Evolutionary conservation across 2,329 filamentous ascomycete species (phyloP).

Genomic region (Gyromitra esculenta): DNA sequence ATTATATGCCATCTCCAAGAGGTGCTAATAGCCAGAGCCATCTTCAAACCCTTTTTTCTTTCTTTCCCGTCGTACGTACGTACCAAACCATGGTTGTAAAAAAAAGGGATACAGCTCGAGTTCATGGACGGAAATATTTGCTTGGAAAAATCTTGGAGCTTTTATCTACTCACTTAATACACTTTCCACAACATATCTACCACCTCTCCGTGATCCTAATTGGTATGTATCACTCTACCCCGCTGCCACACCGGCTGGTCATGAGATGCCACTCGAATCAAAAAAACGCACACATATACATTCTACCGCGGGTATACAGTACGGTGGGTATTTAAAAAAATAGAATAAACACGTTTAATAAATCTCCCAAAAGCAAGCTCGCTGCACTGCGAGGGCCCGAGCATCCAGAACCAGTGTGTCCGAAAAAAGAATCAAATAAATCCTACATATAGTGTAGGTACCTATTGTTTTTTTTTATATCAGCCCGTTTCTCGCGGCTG

Average conservation of each 20-base stretch:
- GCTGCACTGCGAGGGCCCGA: background rate
- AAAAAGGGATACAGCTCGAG: background rate
- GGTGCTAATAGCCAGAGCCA: background rate
- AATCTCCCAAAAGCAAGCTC: background rate
- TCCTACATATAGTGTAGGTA: background rate
- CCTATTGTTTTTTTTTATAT: background rate
- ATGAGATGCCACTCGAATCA: slow-evolving; percentile 20
- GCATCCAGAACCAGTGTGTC: background rate
- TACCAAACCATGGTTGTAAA: too few relatives aligned
- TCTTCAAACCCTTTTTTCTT: background rate
- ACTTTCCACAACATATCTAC: background rate
- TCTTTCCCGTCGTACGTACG: too few relatives aligned
- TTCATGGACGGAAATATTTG: background rate
- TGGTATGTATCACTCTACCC: slow-evolving; percentile 12
- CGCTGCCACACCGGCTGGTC: slow-evolving; percentile 16
- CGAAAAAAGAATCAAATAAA: too few relatives aligned
- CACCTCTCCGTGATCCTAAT: background rate
- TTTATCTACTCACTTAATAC: slow-evolving; percentile 18
- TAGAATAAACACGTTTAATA: slow-evolving; percentile 16
- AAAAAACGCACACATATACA: slow-evolving; percentile 2
- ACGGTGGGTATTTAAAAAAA: background rate
- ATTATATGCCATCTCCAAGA: slow-evolving; percentile 6
- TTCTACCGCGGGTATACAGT: background rate
- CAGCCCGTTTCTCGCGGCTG: slow-evolving; percentile 26
- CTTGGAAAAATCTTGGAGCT: slow-evolving; percentile 24